Conservation (phyloP, 2,329 filamentous ascomycete species). For the Teratosphaeria epicoccoides region DNA sequence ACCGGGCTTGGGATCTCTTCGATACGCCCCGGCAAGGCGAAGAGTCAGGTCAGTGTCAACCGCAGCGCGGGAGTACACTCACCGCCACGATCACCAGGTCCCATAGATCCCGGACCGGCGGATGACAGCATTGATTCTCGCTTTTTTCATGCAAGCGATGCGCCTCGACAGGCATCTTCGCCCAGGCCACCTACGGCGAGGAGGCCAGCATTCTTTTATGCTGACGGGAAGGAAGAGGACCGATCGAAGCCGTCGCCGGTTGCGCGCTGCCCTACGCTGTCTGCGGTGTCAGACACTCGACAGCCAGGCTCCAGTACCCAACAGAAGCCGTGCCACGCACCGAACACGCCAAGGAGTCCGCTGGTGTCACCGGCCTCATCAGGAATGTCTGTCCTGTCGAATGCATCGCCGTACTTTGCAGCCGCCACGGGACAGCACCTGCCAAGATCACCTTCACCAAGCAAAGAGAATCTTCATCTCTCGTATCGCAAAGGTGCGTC, state of each 20-base stretch:
- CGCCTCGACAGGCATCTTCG: slow-evolving; percentile 24
- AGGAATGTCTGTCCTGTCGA: slow-evolving; percentile 11
- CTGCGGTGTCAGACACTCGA: slow-evolving; percentile 16
- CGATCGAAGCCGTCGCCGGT: slow-evolving; percentile 13
- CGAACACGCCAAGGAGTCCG: slow-evolving; percentile 15
- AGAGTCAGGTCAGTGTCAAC: slow-evolving; percentile 27
- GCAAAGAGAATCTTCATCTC: slow-evolving; percentile 38
- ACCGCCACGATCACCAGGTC: slow-evolving; percentile 25
- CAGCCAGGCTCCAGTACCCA: slow-evolving; percentile 13
- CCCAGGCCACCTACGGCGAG: slow-evolving; percentile 28
- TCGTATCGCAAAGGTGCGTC: slow-evolving; percentile 41
- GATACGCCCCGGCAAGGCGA: slow-evolving; percentile 20
- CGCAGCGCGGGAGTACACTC: slow-evolving; percentile 17
- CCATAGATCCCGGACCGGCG: slow-evolving; percentile 14
- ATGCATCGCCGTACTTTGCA: slow-evolving; percentile 24
- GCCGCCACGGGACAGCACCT: slow-evolving; percentile 11
- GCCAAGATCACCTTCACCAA: slow-evolving; percentile 33
- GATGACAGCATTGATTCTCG: slow-evolving; percentile 42
- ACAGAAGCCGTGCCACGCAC: slow-evolving; percentile 6
- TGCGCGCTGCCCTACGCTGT: slow-evolving; percentile 30
- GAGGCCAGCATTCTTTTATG: slow-evolving; percentile 43
- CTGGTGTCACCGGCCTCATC: slow-evolving; percentile 25
- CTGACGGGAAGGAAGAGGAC: slow-evolving; percentile 38
- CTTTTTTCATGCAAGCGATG: slow-evolving; percentile 90
- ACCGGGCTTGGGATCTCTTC: slow-evolving; percentile 8